Base-by-base conservation (phyloP, 2,329 filamentous ascomycete genomes). In the Phaeophleospora eucalypticola region DNA sequence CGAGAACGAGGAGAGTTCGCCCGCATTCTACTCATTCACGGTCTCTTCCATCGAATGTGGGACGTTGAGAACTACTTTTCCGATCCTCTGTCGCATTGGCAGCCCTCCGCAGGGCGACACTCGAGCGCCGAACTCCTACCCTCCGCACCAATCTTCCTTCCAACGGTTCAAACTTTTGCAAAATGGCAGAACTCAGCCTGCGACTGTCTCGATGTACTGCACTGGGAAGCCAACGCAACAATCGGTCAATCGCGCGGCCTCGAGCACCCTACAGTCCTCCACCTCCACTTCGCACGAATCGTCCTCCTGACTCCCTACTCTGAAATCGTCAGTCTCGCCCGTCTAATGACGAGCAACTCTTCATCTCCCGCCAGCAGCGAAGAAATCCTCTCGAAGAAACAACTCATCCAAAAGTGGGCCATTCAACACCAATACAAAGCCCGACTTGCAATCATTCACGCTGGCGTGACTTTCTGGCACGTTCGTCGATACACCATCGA, bases 141-240 rank as follows among this genome's bases (percentile, higher is more conserved):
- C 16, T 18, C 47, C 39, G 42, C 41, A 12, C 40, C 44, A 2
- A n/a, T n/a, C n/a, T 77, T 73, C 73, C 67, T 75, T 14, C 75
- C 76, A 4, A 64, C 68, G 2, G 71, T 73, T 17, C 67, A 69
- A 1, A 67, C 70, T 2, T 77, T 72, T 52, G 70, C 71, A 0
- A 75, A 73, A 24, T 76, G 73, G 72, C 64, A 71, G 12, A 75
- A 75, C 36, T 67, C 69, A 3, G 64, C 68, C 14, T 71, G 71
- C 35, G 73, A 75, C 43, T 72, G 68, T 35, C 56, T 82, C 2
- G 79, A 82, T 46, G 71, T 80, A 1, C 65, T 82, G 2, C 77
- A 82, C 54, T 81, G 79, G 78, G 69, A 72, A 15, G 78, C 78
- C 2, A 79, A 79, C 51, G 73, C 70, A 35, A 71, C 69, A 0